Conservation (phyloP, 176 grass and related monocot species). For the Tillandsia leiboldiana region DNA sequence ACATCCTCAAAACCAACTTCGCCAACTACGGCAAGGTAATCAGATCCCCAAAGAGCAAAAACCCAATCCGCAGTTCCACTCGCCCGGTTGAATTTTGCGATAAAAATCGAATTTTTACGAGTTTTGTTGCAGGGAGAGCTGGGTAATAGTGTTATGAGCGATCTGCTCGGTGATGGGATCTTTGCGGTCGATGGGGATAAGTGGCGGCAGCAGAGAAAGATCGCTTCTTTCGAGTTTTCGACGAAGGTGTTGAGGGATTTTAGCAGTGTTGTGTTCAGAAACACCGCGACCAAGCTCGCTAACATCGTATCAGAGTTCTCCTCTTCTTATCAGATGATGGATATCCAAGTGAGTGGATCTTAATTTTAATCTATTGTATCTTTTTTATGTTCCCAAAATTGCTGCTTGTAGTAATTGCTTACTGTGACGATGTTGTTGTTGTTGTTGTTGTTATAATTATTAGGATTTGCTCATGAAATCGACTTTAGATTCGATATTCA, state of each 20-base stretch:
- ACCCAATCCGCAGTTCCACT: neutral
- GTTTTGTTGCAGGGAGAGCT: slow-evolving; percentile 21
- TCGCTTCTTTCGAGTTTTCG: slow-evolving; percentile 65
- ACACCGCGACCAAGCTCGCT: slow-evolving; percentile 43
- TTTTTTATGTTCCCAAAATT: neutral
- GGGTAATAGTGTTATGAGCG: slow-evolving; percentile 21
- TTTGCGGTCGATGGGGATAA: slow-evolving; percentile 62
- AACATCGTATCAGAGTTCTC: slow-evolving; percentile 26
- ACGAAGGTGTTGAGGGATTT: slow-evolving; percentile 52
- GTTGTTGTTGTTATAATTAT: neutral
- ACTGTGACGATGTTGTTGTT: neutral
- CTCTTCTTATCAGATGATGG: slow-evolving; percentile 17
- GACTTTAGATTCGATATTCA: slow-evolving; percentile 67
- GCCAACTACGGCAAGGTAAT: slow-evolving; percentile 61
- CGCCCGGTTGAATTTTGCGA: neutral
- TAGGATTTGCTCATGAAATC: slow-evolving; percentile 60
- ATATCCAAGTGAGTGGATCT: slow-evolving; percentile 25
- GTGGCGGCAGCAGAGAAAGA: slow-evolving; percentile 79
- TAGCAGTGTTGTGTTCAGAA: slow-evolving; percentile 59
- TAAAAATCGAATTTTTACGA: neutral
- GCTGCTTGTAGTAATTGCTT: neutral
- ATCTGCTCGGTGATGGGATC: slow-evolving; percentile 76
- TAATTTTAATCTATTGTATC: neutral
- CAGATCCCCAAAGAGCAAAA: neutral
- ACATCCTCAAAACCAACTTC: slow-evolving; percentile 88